Base-by-base conservation (phyloP, 352 stramenopile genomes). In the Globisporangium rhizosaccharum region DNA sequence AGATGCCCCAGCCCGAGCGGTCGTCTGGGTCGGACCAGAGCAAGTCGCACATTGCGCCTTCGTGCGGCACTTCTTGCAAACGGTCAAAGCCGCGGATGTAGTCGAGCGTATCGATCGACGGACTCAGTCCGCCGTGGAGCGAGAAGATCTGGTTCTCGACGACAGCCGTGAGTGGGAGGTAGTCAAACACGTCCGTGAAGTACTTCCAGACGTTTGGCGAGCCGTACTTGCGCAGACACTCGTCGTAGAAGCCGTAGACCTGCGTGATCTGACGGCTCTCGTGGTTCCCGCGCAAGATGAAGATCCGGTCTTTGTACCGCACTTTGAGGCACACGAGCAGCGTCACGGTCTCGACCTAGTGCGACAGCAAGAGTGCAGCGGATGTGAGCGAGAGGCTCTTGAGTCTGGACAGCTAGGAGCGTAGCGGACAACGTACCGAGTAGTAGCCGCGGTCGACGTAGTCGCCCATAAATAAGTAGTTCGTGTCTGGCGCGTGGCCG, bases 391-490 rank as follows among this genome's bases (percentile, higher is more conserved):
- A 9, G 25, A 36, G 44, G 28, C 37, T 15, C 20, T 33, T 23
- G 23, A 23, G 20, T n/a, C 15, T 20, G 9, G 17, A 2, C 15
- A 51, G n/a, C n/a, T 7, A 51, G 20, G 5, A 7, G 15, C 15
- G 23, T 9, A 7, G 15, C 15, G 15, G 11, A 33, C 30, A 10
- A 47, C 65, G 51, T 61, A 83, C 73, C 54, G 93, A 98, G 71
- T 98, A 98, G 73, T 98, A 98, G n/a, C 97, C 97, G 62, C 97
- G 76, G 77, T 99, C 97, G n/a, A 99, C 97, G 68, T 99, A 99
- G 78, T 99, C 97, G 47, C 97, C 97, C 90, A 99, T 97, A 72
- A 99, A 99, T 56, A 99, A 75, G 78, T 99, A 99, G 75, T 99
- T 99, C 17, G 95, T 97, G 67, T 96, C 80, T 17, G 90, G 90